Base-by-base conservation (phyloP, 1,284 basidiomycete species). In the Moesziomyces aphidis region DNA sequence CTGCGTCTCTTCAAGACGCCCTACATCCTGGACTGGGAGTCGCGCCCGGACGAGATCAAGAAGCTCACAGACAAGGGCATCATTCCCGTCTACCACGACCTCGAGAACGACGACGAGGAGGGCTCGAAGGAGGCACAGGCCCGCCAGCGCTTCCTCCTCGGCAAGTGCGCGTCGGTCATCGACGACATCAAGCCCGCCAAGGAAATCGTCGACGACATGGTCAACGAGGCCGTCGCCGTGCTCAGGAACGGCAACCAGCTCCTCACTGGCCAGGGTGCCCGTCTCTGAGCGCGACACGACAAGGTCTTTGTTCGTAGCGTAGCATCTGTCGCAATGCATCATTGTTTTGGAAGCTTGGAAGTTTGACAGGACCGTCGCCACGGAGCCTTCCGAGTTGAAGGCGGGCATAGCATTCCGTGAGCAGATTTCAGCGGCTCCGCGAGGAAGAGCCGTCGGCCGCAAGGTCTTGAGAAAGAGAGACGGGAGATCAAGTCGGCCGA, bases 91-190 rank as follows among this genome's bases (percentile, higher is more conserved):
- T 72, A 78, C 61, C 73, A 81, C 50, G 80, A 82, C 54, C 45
- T 80, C 44, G 80, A 82, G 42, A 73, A 82, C 52, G 80, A 82
- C 46, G 75, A 80, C 45, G 79, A 80, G 51, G 39, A 80, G 51
- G 79, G 78, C 6, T 73, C 58, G 52, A 77, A 77, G 56, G 77
- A 80, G 59, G 55, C 66, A n/a, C 59, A 46, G 11, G 68, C 68
- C 6, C 36, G 65, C 6, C 61, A 80, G 65, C 66, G 79, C 47
- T 79, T 73, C 65, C 68, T 82, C 45, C 64, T 82, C 34, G 80
- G 80, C 39, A 80, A 82, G 65, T 76, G 69, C 19, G 89, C 92
- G 3, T 90, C 91, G 9, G 86, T 93, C 53, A 77, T 82, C 48
- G 47, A 68, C n/a, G 80, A 82, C 50, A 77, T 80, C 52, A 70